Percentiles rank a stretch among this genome's conserved stretches.
phyloP scores from a whole-genome alignment of 495 filamentous ascomycete genomes.

The Hypoxylon intermedium region DNA sequence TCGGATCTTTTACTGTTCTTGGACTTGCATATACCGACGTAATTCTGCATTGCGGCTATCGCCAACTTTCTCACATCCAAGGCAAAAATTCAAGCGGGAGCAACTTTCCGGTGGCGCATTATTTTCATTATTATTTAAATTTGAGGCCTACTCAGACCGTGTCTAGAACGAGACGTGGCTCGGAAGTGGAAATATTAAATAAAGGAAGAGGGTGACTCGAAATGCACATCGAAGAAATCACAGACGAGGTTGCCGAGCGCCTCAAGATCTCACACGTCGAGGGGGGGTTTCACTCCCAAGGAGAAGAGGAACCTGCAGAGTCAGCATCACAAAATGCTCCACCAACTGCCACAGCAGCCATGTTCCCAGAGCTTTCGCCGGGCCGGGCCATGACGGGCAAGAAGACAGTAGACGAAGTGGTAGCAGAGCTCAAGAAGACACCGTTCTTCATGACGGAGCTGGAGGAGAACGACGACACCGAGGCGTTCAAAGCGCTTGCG shows the following conservation, averaged over 20 bases:
- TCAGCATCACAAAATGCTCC: slow-evolving; percentile 18
- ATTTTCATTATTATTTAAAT: too few species aligned
- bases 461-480: slow-evolving; percentile 80
- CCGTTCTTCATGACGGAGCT: slow-evolving; percentile 96
- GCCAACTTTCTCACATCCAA: neutral
- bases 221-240: slow-evolving; percentile 44
- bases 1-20: neutral
- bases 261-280: slow-evolving; percentile 38
- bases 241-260: slow-evolving; percentile 44
- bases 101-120: neutral
- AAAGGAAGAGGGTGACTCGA: neutral
- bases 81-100: neutral
- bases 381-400: slow-evolving; percentile 63
- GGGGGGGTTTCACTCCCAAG: slow-evolving; percentile 33
- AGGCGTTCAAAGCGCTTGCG: slow-evolving; percentile 85
- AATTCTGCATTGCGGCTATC: slow-evolving; percentile 14
- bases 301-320: slow-evolving; percentile 15
- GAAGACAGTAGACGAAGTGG: slow-evolving; percentile 73
- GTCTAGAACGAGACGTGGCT: too few species aligned
- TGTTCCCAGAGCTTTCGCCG: slow-evolving; percentile 62
- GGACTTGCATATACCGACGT: slow-evolving; percentile 22
- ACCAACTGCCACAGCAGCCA: slow-evolving; percentile 18
- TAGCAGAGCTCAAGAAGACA: slow-evolving; percentile 76
- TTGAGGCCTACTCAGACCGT: too few species aligned
- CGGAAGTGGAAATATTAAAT: too few species aligned